These are phyloP conservation scores for Begonia masoniana DNA, from an alignment of 306 rosid species.

Conservation along the genomic window DNA sequence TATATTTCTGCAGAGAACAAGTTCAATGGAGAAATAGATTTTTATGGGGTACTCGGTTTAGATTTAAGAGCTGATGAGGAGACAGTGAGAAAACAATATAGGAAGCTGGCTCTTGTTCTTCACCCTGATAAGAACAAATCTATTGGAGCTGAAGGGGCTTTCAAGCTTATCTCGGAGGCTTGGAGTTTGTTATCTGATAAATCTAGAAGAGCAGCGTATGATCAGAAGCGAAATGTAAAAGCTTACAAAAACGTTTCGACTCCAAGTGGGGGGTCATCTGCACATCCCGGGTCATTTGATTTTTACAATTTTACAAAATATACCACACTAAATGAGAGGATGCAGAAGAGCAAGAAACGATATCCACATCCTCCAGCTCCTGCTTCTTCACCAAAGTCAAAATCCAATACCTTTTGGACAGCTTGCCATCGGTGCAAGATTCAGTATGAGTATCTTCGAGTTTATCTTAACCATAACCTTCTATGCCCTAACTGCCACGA, in stretches of 20 bases:
- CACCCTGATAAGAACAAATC: constrained; percentile 97
- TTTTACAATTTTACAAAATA: constrained; percentile 39
- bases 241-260: constrained; percentile 23
- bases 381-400: constrained; percentile 30
- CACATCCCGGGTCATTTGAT: constrained; percentile 38
- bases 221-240: constrained; percentile 42
- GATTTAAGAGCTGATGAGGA: constrained; percentile 60
- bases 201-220: constrained; percentile 38
- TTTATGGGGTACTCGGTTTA: constrained; percentile 82
- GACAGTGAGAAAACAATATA: constrained; percentile 51
- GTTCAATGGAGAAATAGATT: constrained; percentile 65
- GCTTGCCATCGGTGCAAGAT: constrained; percentile 77
- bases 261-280: constrained; percentile 31
- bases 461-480: constrained; percentile 80
- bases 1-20: constrained; percentile 55
- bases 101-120: constrained; percentile 84
- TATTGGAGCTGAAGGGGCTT: constrained; percentile 79
- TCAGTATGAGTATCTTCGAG: constrained; percentile 89
- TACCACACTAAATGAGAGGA: constrained; percentile 29
- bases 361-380: constrained; percentile 33
- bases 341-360: constrained; percentile 41
- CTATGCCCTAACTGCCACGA: constrained; percentile 87
- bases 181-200: constrained; percentile 83
- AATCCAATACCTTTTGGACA: constrained; percentile 79
- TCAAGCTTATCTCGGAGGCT: constrained; percentile 77